Conservation (phyloP, 73 alveolate genomes). For the Blepharisma stoltei region DNA sequence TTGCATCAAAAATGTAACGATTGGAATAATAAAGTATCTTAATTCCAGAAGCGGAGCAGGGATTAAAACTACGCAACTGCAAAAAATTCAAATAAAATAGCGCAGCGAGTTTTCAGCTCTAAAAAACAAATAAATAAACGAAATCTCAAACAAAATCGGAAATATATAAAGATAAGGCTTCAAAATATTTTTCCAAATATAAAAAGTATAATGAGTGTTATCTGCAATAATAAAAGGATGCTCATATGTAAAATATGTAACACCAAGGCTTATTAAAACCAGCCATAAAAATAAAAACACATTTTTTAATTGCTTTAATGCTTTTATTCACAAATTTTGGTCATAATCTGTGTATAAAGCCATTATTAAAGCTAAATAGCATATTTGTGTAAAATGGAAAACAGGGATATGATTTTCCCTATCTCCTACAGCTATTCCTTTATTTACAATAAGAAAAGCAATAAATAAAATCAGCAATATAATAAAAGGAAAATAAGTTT, state of each 20-base stretch:
- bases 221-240: slow-evolving; percentile 52
- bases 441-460: slow-evolving; percentile 29
- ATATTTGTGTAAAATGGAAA: slow-evolving; percentile 33
- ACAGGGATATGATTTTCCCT: slow-evolving; percentile 32
- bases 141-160: slow-evolving; percentile 28
- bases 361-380: slow-evolving; percentile 23
- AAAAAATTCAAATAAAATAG: slow-evolving; percentile 27
- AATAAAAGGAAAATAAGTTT: slow-evolving; percentile 2
- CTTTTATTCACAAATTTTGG: not conserved
- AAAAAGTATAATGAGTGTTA: slow-evolving; percentile 51
- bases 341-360: not conserved
- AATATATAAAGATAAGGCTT: slow-evolving; percentile 25
- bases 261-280: not conserved
- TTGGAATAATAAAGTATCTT: slow-evolving; percentile 35
- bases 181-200: slow-evolving; percentile 47
- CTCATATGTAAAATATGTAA: slow-evolving; percentile 30
- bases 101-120: slow-evolving; percentile 19
- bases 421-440: slow-evolving; percentile 45
- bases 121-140: not conserved
- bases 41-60: slow-evolving; percentile 34
- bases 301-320: not conserved
- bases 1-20: not conserved
- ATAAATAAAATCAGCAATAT: slow-evolving; percentile 17
- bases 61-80: not conserved
- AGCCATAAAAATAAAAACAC: not conserved